Base-by-base conservation (phyloP, 208 protist species). In the Phytomonas francai region DNA sequence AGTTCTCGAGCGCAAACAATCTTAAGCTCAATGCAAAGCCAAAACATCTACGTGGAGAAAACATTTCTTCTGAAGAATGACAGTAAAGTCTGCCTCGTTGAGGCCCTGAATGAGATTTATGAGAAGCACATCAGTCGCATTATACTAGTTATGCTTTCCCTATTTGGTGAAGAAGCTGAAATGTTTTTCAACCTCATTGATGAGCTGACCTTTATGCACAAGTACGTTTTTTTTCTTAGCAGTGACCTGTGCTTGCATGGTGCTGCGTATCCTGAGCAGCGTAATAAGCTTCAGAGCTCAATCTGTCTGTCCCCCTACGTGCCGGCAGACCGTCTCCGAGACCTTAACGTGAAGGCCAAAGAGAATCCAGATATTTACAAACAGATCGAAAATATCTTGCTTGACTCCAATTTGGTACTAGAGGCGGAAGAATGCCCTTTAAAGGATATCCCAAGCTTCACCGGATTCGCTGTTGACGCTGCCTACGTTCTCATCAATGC, bases 161-260 rank as follows among this genome's bases (percentile, higher is more conserved):
- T 85, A 16, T 79, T 68, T 42, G 78, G 71, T 9, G 61, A 64
- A 19, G 69, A 90, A 57, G 87, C 84, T 2, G 66, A 78, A 22
- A 75, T 66, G 56, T 95, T 91, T 70, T 95, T 93, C 70, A 72
- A 71, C 49, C 59, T 93, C 29, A 71, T 76, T 34, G 76, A 83
- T 36, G 42, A 71, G 30, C 72, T 91, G 11, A 7, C 68, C 28
- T 90, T 84, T 68, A 83, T 93, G 77, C 68, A 82, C 22, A 73
- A 93, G 56, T 93, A 95, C 73, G 74, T 95, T 54, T 90, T 92
- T 61, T 77, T 95, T 54, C 65, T 93, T 16, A 79, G 81, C 34
- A 60, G 63, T 5, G 73, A 84, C n/a, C 73, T 95, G 56, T 95
- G 89, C 73, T 74, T 77, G 34, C 83, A 88, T 66, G 69, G 77